Conservation (phyloP, 805 yeast species). For the Ogataea siamensis region DNA sequence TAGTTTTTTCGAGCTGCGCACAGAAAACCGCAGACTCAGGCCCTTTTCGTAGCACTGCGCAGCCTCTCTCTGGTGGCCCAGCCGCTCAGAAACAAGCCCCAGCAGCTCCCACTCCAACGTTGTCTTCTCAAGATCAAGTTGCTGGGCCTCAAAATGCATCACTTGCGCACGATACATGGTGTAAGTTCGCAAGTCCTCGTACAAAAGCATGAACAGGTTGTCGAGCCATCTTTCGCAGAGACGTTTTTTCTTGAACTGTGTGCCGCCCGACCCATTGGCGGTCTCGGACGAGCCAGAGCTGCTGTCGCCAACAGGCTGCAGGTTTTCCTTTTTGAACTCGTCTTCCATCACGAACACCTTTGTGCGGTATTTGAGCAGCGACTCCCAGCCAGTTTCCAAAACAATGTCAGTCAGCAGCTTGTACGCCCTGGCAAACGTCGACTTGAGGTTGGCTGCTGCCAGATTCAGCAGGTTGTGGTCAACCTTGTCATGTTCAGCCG, state of each 20-base stretch:
- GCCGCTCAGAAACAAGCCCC: constrained; percentile 80
- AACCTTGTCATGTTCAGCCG: constrained; percentile 60
- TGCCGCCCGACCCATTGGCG: constrained; percentile 4
- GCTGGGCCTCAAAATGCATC: constrained; percentile 85
- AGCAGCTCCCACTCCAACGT: constrained; percentile 91
- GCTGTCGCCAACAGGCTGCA: constrained; percentile 15
- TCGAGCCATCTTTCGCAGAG: constrained; percentile 76
- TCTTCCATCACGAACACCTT: constrained; percentile 68
- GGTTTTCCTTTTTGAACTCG: constrained; percentile 45
- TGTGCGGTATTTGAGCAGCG: constrained; percentile 55
- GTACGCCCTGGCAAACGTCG: constrained; percentile 57
- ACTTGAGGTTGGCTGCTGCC: constrained; percentile 67
- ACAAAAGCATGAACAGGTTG: constrained; percentile 63
- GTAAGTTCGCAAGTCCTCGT: constrained; percentile 75
- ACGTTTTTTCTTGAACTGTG: constrained; percentile 59
- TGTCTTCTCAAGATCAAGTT: constrained; percentile 70
- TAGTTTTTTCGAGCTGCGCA: constrained; percentile 72
- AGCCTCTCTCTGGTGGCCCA: constrained; percentile 86
- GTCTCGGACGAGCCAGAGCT: constrained; percentile 8
- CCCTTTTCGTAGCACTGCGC: constrained; percentile 78
- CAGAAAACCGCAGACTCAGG: constrained; percentile 71
- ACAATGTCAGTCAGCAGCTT: constrained; percentile 62
- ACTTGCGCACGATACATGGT: constrained; percentile 93
- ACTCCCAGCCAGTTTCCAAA: constrained; percentile 73
- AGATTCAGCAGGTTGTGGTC: constrained; percentile 60